Conservation (phyloP, 306 rosid genomes). For the Calophaca sinica region DNA sequence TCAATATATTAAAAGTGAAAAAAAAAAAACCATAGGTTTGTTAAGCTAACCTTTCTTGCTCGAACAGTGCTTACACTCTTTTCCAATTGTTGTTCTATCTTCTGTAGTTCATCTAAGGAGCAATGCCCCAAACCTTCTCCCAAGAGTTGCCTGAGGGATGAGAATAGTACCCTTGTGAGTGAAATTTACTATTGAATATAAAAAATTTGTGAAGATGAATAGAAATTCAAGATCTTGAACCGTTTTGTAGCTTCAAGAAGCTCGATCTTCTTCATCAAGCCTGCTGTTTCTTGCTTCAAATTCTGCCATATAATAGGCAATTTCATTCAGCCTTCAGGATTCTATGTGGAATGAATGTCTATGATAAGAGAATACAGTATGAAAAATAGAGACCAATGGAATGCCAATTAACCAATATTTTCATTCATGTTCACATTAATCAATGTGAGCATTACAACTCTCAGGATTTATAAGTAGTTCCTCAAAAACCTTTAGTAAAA, state of each 20-base stretch:
- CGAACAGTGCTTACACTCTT: constrained; percentile 70
- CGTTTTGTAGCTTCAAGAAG: constrained; percentile 79
- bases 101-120: constrained; percentile 73
- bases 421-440: not conserved
- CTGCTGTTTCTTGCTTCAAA: constrained; percentile 70
- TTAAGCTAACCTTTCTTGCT: constrained; percentile 73
- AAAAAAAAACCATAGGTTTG: not conserved
- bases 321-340: constrained; percentile 33
- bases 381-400: not conserved
- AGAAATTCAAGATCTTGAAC: constrained; percentile 48
- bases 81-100: constrained; percentile 81
- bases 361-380: not conserved
- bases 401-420: not conserved
- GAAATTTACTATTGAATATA: constrained; percentile 11
- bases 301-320: constrained; percentile 57
- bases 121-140: constrained; percentile 80
- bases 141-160: constrained; percentile 66
- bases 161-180: not conserved
- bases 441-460: too few relatives aligned
- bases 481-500: too few relatives aligned
- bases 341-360: constrained; percentile 1
- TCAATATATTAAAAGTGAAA: not conserved
- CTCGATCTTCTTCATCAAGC: constrained; percentile 78
- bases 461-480: too few relatives aligned
- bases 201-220: not conserved